These are phyloP conservation scores for Chlorencoelia australis DNA, from an alignment of 2,329 filamentous ascomycete genomes.

Conservation along the genomic window DNA sequence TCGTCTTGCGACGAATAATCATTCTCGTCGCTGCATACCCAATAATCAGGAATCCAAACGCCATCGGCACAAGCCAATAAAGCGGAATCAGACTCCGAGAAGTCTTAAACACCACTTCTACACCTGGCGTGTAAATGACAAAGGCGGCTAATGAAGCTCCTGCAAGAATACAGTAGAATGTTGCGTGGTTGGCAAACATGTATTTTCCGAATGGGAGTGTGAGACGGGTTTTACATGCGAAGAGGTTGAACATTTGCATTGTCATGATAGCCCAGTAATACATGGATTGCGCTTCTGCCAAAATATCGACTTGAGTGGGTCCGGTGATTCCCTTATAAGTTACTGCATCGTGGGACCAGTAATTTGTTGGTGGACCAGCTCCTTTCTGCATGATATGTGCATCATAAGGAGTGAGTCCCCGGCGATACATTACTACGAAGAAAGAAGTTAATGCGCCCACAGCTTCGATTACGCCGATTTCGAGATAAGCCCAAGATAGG, in stretches of 20 bases:
- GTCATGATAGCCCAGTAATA: constrained; percentile 16
- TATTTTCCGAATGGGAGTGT: constrained; percentile 12
- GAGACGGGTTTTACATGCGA: constrained; percentile 12
- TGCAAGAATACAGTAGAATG: constrained; percentile 12
- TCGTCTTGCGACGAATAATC: constrained; percentile 6
- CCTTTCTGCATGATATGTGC: constrained; percentile 14
- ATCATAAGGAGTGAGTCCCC: constrained; percentile 10
- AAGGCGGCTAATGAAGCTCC: constrained; percentile 9
- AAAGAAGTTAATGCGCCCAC: constrained; percentile 8
- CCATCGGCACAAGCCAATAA: constrained; percentile 12
- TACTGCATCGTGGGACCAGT: constrained; percentile 8
- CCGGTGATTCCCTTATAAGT: constrained; percentile 10
- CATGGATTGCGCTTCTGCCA: constrained; percentile 12
- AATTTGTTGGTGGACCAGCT: constrained; percentile 7
- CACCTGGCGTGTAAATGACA: constrained; percentile 14
- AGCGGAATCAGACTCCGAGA: constrained; percentile 6
- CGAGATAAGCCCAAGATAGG: constrained; percentile 14
- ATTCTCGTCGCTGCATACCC: constrained; percentile 8
- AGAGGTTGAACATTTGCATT: constrained; percentile 15
- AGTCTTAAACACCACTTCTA: constrained; percentile 12
- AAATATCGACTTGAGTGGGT: constrained; percentile 9
- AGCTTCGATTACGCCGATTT: constrained; percentile 12
- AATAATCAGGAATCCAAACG: constrained; percentile 10
- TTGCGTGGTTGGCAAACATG: constrained; percentile 13
- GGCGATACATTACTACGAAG: constrained; percentile 9